A percentile compares a stretch with the other conserved stretches of the same genome.
These are phyloP conservation scores for Incumbomyces delicatus DNA, from an alignment of 2,329 filamentous ascomycete species.

Conservation along the genomic window DNA sequence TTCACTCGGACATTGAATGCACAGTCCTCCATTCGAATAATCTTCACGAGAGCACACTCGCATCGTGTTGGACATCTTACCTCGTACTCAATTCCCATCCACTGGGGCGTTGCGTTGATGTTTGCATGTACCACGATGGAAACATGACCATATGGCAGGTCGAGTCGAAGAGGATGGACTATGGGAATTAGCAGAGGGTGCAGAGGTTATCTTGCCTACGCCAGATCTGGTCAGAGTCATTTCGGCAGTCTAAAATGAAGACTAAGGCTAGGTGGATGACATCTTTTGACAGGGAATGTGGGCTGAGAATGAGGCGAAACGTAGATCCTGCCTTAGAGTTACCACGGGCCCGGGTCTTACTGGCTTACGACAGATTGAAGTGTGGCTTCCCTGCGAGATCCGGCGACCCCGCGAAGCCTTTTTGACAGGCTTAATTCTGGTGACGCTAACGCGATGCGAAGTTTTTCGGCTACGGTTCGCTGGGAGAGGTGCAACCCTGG, in stretches of 20 bases:
- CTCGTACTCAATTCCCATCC: too few species aligned
- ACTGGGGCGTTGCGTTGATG: too few species aligned
- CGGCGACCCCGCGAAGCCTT: not conserved
- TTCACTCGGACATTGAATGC: too few species aligned
- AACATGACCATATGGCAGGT: not conserved
- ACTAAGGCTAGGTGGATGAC: not conserved
- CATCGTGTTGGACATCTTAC: too few species aligned
- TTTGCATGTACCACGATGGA: too few species aligned
- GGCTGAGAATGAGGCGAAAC: conserved; percentile 1
- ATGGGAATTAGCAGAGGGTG: conserved; percentile 5
- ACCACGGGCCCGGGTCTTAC: conserved; percentile 3
- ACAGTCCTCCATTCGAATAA: too few species aligned
- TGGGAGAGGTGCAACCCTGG: not conserved
- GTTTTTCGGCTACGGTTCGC: not conserved
- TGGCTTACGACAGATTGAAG: conserved; percentile 3
- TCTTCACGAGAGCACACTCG: too few species aligned
- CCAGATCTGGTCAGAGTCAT: too few species aligned
- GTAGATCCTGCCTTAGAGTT: conserved; percentile 1
- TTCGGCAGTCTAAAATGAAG: not conserved
- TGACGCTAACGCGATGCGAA: not conserved
- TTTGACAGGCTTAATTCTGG: not conserved
- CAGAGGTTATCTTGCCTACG: conserved; percentile 4
- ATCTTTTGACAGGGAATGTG: not conserved
- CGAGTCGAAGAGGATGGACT: conserved; percentile 5
- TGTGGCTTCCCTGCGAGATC: conserved; percentile 3